These are phyloP conservation scores for Chaetoceros tenuissimus DNA, from an alignment of 108 stramenopile species.

Conservation along the genomic window DNA sequence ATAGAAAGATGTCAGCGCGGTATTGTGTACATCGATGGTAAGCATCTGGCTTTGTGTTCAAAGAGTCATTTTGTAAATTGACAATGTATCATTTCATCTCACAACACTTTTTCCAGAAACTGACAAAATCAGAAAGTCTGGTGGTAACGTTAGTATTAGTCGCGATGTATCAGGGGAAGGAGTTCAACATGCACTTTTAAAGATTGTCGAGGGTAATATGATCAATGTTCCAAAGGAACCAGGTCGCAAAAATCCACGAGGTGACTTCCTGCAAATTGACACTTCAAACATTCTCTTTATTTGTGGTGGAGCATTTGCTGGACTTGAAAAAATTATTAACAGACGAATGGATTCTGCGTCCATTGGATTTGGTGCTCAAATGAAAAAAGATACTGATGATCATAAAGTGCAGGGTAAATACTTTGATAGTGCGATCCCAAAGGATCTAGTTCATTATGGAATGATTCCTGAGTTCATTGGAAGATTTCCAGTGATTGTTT, in stretches of 20 bases:
- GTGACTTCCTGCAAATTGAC: conserved; percentile 94
- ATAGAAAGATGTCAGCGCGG: conserved; percentile 88
- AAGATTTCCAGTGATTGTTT: conserved; percentile 92
- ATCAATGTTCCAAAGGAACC: conserved; percentile 98
- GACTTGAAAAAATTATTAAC: conserved; percentile 90
- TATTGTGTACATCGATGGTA: conserved; percentile 94
- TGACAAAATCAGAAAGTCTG: conserved; percentile 88
- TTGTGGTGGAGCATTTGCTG: conserved; percentile 96
- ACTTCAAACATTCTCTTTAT: conserved; percentile 97
- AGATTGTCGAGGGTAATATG: conserved; percentile 97
- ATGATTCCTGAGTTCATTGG: conserved; percentile 98
- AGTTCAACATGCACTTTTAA: conserved; percentile 97
- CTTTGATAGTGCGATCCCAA: conserved; percentile 89
- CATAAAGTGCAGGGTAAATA: conserved; percentile 79
- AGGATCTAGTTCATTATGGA: conserved; percentile 89
- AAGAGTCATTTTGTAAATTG: too few relatives aligned
- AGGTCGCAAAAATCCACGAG: conserved; percentile 90
- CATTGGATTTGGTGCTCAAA: conserved; percentile 96
- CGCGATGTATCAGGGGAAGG: conserved; percentile 95
- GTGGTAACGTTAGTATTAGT: conserved; percentile 92
- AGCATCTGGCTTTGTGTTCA: too few relatives aligned
- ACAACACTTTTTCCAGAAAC: too few relatives aligned
- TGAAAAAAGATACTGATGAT: conserved; percentile 84
- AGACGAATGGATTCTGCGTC: conserved; percentile 84
- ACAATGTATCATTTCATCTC: too few relatives aligned